phyloP scores from a whole-genome alignment of 1,284 basidiomycete species.

The Melampsora medusae region DNA sequence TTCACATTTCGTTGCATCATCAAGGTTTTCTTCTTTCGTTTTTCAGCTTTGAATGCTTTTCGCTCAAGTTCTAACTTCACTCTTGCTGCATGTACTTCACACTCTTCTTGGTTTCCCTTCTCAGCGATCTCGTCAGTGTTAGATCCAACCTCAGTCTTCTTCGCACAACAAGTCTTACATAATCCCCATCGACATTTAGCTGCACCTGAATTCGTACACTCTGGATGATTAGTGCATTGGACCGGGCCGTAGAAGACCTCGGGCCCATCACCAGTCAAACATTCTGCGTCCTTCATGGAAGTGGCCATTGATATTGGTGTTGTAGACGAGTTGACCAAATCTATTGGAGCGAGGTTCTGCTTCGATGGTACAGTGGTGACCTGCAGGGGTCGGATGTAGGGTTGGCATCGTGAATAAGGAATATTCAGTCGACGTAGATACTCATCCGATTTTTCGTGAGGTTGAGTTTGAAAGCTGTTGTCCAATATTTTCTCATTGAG shows the following conservation, averaged over 20 bases:
- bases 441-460: conserved; percentile 46
- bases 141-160: background rate
- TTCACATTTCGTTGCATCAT: background rate
- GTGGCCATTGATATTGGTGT: background rate
- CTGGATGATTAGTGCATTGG: background rate
- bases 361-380: background rate
- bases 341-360: too few relatives aligned
- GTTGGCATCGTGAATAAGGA: conserved; percentile 57
- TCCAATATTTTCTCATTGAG: conserved; percentile 42
- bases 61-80: conserved; percentile 18
- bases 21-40: background rate
- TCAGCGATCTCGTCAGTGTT: background rate
- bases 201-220: conserved; percentile 20
- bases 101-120: background rate
- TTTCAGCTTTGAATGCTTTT: background rate
- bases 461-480: conserved; percentile 39
- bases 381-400: conserved; percentile 53
- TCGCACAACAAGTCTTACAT: conserved; percentile 22
- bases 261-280: background rate
- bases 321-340: background rate
- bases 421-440: conserved; percentile 49
- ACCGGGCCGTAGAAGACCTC: background rate
- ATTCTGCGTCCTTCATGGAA: background rate
- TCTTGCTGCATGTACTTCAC: conserved; percentile 15
- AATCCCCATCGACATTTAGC: conserved; percentile 12